Evolutionary conservation across 2,329 filamentous ascomycete species (phyloP).

Genomic region (Stylonectria norvegica): DNA sequence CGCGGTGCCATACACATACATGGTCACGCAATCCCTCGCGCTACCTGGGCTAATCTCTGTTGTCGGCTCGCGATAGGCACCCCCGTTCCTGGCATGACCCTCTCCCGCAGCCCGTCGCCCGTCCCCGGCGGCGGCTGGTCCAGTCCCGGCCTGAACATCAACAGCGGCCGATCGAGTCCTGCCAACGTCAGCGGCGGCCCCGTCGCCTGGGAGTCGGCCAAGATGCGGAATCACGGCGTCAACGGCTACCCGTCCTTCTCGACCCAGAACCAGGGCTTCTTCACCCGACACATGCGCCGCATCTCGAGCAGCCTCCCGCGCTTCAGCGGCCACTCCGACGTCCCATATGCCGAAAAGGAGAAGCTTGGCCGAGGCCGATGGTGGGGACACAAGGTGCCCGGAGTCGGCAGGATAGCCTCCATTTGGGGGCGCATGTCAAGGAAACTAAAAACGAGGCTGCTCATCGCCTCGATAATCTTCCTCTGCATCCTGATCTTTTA

Average conservation of each 20-base stretch:
- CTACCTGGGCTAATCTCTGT: slow-evolving; percentile 27
- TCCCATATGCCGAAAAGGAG: slow-evolving; percentile 71
- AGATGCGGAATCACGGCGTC: slow-evolving; percentile 70
- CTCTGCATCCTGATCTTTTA: slow-evolving; percentile 65
- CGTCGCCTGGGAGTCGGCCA: slow-evolving; percentile 79
- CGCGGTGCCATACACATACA: slow-evolving; percentile 12
- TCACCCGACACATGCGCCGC: slow-evolving; percentile 76
- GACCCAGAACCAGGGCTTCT: slow-evolving; percentile 81
- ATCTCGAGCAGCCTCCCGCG: slow-evolving; percentile 76
- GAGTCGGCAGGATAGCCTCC: slow-evolving; percentile 46
- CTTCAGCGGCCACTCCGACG: slow-evolving; percentile 52
- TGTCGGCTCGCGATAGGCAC: slow-evolving; percentile 42
- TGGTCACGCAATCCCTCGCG: slow-evolving; percentile 10
- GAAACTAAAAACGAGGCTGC: slow-evolving; percentile 61
- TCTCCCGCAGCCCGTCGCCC: slow-evolving; percentile 85
- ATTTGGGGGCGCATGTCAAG: slow-evolving; percentile 54
- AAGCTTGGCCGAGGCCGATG: slow-evolving; percentile 63
- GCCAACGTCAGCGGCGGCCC: slow-evolving; percentile 52
- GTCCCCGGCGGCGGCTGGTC: slow-evolving; percentile 83
- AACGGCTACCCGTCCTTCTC: slow-evolving; percentile 76
- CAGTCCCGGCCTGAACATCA: slow-evolving; percentile 72
- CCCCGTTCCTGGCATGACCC: slow-evolving; percentile 65
- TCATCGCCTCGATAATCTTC: slow-evolving; percentile 58
- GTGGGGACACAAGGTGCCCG: slow-evolving; percentile 44
- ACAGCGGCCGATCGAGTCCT: slow-evolving; percentile 68